A percentile compares a stretch with the other conserved stretches of the same genome.
Evolutionary conservation across 441 rosid species (phyloP).

Genomic region (Pelargonium myrrhifolium): DNA sequence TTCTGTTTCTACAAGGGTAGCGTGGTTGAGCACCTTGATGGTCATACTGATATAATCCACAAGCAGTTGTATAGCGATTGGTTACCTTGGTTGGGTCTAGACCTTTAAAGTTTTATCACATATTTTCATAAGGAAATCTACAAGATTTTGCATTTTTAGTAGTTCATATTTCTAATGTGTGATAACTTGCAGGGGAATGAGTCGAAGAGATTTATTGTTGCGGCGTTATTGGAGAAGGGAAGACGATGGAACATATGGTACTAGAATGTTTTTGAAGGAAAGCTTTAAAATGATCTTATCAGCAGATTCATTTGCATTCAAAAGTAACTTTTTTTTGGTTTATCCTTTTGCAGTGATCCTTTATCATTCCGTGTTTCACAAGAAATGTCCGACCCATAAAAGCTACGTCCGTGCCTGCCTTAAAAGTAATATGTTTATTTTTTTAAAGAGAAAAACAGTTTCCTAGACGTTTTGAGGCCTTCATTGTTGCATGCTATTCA

Average conservation of each 20-base stretch:
- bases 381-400: constrained; percentile 79
- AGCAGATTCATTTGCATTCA: constrained; percentile 11
- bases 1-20: constrained; percentile 91
- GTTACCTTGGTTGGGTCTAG: constrained; percentile 72
- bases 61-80: constrained; percentile 76
- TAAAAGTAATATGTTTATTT: constrained; percentile 86
- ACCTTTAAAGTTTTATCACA: constrained; percentile 7
- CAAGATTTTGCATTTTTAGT: constrained; percentile 15
- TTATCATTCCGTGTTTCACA: constrained; percentile 88
- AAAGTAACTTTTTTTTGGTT: constrained; percentile 20
- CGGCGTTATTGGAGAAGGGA: constrained; percentile 98
- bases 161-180: constrained; percentile 17
- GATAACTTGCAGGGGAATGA: constrained; percentile 66
- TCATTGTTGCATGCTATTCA: constrained; percentile 6
- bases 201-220: constrained; percentile 71
- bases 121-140: constrained; percentile 8
- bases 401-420: constrained; percentile 93
- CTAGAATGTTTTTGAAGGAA: constrained; percentile 15
- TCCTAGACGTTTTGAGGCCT: constrained; percentile 8
- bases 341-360: constrained; percentile 63
- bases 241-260: constrained; percentile 97
- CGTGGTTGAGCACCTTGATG: constrained; percentile 88
- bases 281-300: constrained; percentile 10
- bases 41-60: constrained; percentile 91
- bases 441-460: constrained; percentile 22